Percentiles rank a stretch among this genome's conserved stretches.
Conservation (phyloP, 495 filamentous ascomycete species). For the Gamarada debralockiae region DNA sequence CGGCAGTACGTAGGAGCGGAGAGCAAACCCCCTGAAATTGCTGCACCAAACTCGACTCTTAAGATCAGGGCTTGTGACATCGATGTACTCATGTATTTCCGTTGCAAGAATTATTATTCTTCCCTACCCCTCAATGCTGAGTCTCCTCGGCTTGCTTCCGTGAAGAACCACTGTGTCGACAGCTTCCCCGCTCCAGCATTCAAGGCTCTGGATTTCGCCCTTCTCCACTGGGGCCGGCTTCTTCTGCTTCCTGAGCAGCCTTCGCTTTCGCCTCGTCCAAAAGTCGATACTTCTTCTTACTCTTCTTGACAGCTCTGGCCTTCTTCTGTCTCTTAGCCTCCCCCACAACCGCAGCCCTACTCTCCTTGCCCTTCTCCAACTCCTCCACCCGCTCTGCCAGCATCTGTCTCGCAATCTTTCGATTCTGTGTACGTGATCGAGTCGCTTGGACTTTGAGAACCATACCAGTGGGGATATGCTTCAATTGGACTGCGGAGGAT, state of each 20-base stretch:
- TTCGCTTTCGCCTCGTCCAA: constrained; percentile 40
- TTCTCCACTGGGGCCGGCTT: background rate
- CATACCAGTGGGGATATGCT: constrained; percentile 81
- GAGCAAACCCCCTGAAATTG: too few relatives aligned
- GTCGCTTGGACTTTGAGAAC: constrained; percentile 93
- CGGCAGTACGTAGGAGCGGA: too few relatives aligned
- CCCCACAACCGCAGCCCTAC: constrained; percentile 36
- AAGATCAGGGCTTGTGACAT: too few relatives aligned
- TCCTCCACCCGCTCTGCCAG: constrained; percentile 77
- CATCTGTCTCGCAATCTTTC: constrained; percentile 75
- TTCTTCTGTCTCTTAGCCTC: constrained; percentile 41
- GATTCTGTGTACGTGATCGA: constrained; percentile 81
- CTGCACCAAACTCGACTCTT: too few relatives aligned
- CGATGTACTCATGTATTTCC: too few relatives aligned
- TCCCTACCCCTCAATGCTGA: background rate
- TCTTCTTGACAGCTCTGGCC: constrained; percentile 46
- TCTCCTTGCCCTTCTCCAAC: constrained; percentile 43
- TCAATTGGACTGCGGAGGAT: constrained; percentile 88
- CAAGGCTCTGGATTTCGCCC: background rate
- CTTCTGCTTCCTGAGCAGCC: constrained; percentile 8
- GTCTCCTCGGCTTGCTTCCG: background rate
- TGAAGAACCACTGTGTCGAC: background rate
- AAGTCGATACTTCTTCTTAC: constrained; percentile 42
- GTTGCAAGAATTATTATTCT: too few relatives aligned
- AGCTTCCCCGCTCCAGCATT: background rate